Base-by-base conservation (phyloP, 1,284 basidiomycete genomes). In the Papiliotrema terrestris region DNA sequence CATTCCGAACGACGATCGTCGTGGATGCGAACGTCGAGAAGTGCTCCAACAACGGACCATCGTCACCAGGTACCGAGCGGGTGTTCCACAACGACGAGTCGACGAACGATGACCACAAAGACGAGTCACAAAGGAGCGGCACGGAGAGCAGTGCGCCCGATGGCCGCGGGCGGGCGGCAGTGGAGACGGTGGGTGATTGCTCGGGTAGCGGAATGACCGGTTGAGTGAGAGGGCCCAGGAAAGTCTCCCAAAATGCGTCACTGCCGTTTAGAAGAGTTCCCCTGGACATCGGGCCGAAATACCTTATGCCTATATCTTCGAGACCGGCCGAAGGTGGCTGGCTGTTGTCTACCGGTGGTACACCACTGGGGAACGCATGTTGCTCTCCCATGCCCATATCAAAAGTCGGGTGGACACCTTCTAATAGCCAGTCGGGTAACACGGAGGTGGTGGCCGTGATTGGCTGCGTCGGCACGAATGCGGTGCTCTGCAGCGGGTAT, bases 11-110 rank as follows among this genome's bases (percentile, higher is more conserved):
- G 5, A 47, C 45, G 26, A 47, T 47, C 15, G 45, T 47, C 6
- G 45, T 47, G 3, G 45, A 47, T 15, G 45, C 45, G 29, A 47
- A 47, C 9, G 45, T 47, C n/a, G 45, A 47, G 23, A 47, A 47
- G 20, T 47, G 45, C 29, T 47, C 45, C 26, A 47, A n/a, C 8
- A 47, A 35, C 3, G 45, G 17, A 3, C n/a, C 17, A 19, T 22
- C 29, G 26, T n/a, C 19, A 4, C 26, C 29, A 8, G 45, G 17
- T n/a, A 47, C 45, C 13, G 25, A 26, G 9, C 45, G 25, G 29
- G 26, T 32, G 25, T 29, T 8, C 45, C 45, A 47, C 20, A 36
- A 47, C 3, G 45, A 47, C 19, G 45, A 47, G 20, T 47, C 45
- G 15, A 47, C 45, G 32, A 47, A 47, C 3, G 45, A 47, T 23